Percentiles rank a stretch among this genome's conserved stretches.
Conservation (phyloP, 1,139 yeast species). For the Blastobotrys proliferans region DNA sequence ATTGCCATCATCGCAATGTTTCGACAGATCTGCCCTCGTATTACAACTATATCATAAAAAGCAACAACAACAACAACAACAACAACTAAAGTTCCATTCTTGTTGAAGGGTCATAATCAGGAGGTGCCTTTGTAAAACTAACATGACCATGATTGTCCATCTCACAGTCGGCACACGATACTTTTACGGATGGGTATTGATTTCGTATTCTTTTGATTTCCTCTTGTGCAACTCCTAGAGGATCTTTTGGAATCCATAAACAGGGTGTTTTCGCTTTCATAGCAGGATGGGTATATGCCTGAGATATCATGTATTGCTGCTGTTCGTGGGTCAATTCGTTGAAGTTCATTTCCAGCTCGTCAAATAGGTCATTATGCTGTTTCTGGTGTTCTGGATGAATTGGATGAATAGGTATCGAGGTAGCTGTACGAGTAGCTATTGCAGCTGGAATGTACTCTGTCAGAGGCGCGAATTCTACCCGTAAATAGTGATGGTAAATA, state of each 20-base stretch:
- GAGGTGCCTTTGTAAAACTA: conserved; percentile 13
- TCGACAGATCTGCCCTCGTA: too few relatives aligned
- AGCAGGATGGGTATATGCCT: conserved; percentile 32
- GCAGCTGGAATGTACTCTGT: neutral
- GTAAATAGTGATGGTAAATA: conserved; percentile 16
- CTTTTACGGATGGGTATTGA: conserved; percentile 25
- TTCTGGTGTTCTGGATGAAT: too few relatives aligned
- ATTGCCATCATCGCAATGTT: too few relatives aligned
- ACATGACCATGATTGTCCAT: conserved; percentile 13
- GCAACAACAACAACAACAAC: too few relatives aligned
- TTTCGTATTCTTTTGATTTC: conserved; percentile 27
- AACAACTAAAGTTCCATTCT: conserved; percentile 11
- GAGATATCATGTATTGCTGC: conserved; percentile 22
- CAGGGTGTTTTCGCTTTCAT: conserved; percentile 30
- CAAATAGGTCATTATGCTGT: conserved; percentile 20
- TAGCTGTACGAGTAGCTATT: too few relatives aligned
- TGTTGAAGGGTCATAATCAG: conserved; percentile 15
- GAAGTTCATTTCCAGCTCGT: conserved; percentile 28
- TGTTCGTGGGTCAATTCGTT: conserved; percentile 24
- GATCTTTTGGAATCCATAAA: conserved; percentile 36
- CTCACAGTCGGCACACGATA: conserved; percentile 20
- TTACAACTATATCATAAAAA: too few relatives aligned
- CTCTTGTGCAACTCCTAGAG: conserved; percentile 32
- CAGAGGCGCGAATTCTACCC: neutral
- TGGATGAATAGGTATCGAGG: too few relatives aligned